phyloP scores from a whole-genome alignment of 2,329 filamentous ascomycete species.

The Penicillium sp. region DNA sequence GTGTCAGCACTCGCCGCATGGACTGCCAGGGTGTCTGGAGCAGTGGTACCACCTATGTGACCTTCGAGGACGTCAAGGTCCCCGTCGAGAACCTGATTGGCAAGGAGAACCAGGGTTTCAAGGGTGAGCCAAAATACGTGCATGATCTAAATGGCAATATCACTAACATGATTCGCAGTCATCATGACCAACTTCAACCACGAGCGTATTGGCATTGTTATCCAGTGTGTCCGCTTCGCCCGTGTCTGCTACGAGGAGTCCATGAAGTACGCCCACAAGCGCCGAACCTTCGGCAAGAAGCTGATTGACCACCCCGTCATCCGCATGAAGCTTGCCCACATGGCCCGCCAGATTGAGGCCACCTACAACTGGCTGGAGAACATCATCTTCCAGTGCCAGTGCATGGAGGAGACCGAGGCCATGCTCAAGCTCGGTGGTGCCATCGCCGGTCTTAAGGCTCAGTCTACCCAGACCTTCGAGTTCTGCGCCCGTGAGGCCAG shows the following conservation, averaged over 20 bases:
- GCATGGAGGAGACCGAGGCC: conserved; percentile 91
- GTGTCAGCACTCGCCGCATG: conserved; percentile 92
- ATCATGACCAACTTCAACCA: conserved; percentile 99
- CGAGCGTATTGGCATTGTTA: conserved; percentile 97
- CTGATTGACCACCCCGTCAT: conserved; percentile 97
- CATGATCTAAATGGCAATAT: background rate
- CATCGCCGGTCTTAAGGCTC: conserved; percentile 91
- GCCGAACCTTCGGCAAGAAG: conserved; percentile 92
- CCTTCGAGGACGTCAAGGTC: conserved; percentile 98
- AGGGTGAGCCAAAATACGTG: conserved; percentile 51
- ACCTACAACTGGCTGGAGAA: conserved; percentile 98
- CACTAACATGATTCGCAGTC: conserved; percentile 47
- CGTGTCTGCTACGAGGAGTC: conserved; percentile 97
- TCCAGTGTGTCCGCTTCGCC: conserved; percentile 92
- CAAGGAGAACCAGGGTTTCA: conserved; percentile 98
- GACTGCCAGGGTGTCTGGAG: conserved; percentile 98
- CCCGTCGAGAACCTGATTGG: conserved; percentile 98
- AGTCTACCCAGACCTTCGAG: conserved; percentile 91
- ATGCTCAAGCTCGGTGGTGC: conserved; percentile 95
- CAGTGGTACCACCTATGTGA: conserved; percentile 93
- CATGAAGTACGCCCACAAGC: conserved; percentile 96
- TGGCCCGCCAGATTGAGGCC: conserved; percentile 97
- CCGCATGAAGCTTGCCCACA: conserved; percentile 95
- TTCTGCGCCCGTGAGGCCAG: conserved; percentile 95
- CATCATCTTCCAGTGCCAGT: conserved; percentile 86